Evolutionary conservation across 148 eudicot species (phyloP).

Genomic region (Diospyros kaki): DNA sequence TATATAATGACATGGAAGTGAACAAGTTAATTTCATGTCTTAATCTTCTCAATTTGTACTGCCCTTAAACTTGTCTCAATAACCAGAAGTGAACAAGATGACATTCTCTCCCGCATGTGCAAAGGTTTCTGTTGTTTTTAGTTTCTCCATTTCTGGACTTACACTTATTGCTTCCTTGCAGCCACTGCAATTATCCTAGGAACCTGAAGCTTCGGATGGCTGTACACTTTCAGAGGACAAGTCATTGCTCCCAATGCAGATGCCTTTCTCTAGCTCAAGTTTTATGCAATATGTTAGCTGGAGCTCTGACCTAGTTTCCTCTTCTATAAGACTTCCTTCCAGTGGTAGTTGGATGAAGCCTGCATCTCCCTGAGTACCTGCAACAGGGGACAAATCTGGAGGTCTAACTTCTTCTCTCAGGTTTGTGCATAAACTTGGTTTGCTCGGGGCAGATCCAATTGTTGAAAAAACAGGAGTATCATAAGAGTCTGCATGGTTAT

Average conservation of each 20-base stretch:
- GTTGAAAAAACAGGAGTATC: conserved; percentile 10
- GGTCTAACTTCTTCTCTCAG: conserved; percentile 1
- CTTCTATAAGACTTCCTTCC: conserved; percentile 13
- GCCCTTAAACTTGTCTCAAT: conserved; percentile 1
- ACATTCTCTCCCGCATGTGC: conserved; percentile 7
- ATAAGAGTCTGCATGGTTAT: conserved; percentile 9
- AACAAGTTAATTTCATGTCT: not conserved
- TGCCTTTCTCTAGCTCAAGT: conserved; percentile 17
- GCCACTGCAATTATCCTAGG: conserved; percentile 11
- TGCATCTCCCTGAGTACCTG: conserved; percentile 11
- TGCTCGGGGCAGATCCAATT: conserved; percentile 10
- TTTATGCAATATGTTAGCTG: not conserved
- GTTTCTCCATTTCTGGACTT: conserved; percentile 14
- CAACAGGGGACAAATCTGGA: conserved; percentile 5
- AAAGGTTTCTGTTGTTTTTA: not conserved
- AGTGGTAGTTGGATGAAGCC: not conserved
- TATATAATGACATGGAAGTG: not conserved
- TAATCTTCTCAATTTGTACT: conserved; percentile 13
- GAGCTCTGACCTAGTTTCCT: conserved; percentile 10
- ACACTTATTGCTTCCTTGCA: conserved; percentile 7
- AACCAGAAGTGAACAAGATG: conserved; percentile 7
- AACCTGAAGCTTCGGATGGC: conserved; percentile 9
- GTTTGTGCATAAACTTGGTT: conserved; percentile 6
- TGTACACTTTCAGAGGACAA: conserved; percentile 18
- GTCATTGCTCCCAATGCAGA: conserved; percentile 19